Conservation (phyloP, 371 early-diverging fungal species). For the Mucor irregularis region DNA sequence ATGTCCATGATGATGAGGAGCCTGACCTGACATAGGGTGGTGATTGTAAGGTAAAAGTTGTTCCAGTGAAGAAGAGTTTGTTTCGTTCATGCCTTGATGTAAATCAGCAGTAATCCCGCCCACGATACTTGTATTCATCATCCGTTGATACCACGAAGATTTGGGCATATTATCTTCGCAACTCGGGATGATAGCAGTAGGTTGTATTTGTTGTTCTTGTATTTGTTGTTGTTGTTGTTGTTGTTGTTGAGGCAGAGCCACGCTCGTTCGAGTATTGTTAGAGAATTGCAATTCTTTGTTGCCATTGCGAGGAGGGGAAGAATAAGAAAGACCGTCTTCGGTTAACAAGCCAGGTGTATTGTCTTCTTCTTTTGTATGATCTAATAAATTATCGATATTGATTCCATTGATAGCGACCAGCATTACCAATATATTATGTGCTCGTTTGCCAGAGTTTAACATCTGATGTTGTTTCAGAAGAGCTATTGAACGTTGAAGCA, state of each 20-base stretch:
- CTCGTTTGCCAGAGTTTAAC: slow-evolving; percentile 33
- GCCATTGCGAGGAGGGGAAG: background rate
- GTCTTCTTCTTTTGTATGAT: slow-evolving; percentile 3
- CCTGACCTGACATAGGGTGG: background rate
- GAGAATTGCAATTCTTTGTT: background rate
- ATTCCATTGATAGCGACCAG: slow-evolving; percentile 33
- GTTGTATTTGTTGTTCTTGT: background rate
- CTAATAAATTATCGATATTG: slow-evolving; percentile 8
- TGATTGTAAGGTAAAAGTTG: slow-evolving; percentile 6
- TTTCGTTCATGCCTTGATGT: slow-evolving; percentile 22
- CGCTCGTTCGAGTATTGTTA: background rate
- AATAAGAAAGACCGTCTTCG: background rate
- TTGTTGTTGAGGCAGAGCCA: background rate
- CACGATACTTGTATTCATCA: slow-evolving; percentile 45
- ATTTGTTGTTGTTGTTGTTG: slow-evolving; percentile 5
- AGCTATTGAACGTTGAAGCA: slow-evolving; percentile 25
- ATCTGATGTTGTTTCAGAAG: slow-evolving; percentile 29
- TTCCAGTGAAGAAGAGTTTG: slow-evolving; percentile 11
- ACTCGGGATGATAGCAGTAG: background rate
- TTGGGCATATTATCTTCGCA: slow-evolving; percentile 30
- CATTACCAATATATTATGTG: slow-evolving; percentile 36
- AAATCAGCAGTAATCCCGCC: slow-evolving; percentile 50
- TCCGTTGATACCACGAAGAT: slow-evolving; percentile 38
- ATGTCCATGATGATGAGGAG: background rate
- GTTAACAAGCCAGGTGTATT: background rate